A percentile compares a stretch with the other conserved stretches of the same genome.
Evolutionary conservation across 352 stramenopile species (phyloP).

Genomic region (Pythium chondricola): DNA sequence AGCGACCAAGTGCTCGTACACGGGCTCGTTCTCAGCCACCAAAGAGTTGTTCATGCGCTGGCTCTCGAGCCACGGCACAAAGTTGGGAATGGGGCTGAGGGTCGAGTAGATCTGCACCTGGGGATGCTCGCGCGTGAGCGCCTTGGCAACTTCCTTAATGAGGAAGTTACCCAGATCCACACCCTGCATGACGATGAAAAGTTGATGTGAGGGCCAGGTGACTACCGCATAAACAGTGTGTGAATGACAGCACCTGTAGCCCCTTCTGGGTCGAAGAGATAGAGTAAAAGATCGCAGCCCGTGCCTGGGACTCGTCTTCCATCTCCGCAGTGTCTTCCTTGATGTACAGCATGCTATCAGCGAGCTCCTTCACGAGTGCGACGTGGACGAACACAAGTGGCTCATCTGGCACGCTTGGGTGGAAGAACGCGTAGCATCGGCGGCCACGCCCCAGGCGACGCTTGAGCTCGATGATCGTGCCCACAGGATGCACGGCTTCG

Average conservation of each 20-base stretch:
- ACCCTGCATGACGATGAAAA: slow-evolving; percentile 36
- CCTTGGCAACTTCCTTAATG: slow-evolving; percentile 93
- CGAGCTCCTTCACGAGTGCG: slow-evolving; percentile 85
- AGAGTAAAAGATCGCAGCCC: slow-evolving; percentile 94
- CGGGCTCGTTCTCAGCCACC: slow-evolving; percentile 18
- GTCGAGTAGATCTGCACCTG: slow-evolving; percentile 90
- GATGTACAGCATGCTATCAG: slow-evolving; percentile 90
- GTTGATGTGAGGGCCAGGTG: background rate
- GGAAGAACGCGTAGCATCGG: slow-evolving; percentile 94
- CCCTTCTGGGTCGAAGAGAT: slow-evolving; percentile 93
- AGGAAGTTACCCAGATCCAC: slow-evolving; percentile 95
- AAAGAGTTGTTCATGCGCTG: slow-evolving; percentile 47
- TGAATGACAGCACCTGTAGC: slow-evolving; percentile 47
- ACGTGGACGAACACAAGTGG: slow-evolving; percentile 95
- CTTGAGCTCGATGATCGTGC: slow-evolving; percentile 91
- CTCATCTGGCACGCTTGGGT: slow-evolving; percentile 89
- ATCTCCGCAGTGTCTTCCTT: slow-evolving; percentile 66
- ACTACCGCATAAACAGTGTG: too few relatives aligned
- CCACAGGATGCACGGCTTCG: slow-evolving; percentile 93
- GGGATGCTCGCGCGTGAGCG: slow-evolving; percentile 53
- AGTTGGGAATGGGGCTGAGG: slow-evolving; percentile 91
- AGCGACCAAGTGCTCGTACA: slow-evolving; percentile 25
- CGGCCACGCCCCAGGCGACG: slow-evolving; percentile 74
- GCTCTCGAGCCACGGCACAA: slow-evolving; percentile 89
- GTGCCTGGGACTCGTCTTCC: slow-evolving; percentile 44